phyloP scores from a whole-genome alignment of 2,329 filamentous ascomycete genomes.

The Harringtonia aguacate region DNA sequence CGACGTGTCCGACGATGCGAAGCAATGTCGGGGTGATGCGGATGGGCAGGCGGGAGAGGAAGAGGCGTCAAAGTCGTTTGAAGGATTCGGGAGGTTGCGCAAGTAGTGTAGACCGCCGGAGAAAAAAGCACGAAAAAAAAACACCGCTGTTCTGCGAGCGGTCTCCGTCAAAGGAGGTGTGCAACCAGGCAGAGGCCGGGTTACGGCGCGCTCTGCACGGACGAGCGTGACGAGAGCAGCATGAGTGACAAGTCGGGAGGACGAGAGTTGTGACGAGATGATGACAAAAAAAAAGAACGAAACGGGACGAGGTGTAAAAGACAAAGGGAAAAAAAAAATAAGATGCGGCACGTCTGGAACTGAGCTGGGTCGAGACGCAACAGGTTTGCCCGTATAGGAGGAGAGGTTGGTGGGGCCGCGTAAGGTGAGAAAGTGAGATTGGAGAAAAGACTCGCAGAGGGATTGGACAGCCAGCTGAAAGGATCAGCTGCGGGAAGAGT shows the following conservation, averaged over 20 bases:
- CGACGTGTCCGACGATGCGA: too few relatives aligned
- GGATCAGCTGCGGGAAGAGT: neutral
- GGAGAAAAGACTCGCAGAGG: neutral
- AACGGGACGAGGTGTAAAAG: neutral
- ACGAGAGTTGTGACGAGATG: neutral
- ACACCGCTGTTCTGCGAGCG: too few relatives aligned
- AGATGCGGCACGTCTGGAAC: too few relatives aligned
- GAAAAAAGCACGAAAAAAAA: too few relatives aligned
- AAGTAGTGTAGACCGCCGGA: too few relatives aligned
- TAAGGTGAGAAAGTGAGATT: neutral
- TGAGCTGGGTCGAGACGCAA: neutral
- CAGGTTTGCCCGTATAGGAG: too few relatives aligned
- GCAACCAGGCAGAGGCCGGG: slow-evolving; percentile 8
- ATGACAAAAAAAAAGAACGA: neutral
- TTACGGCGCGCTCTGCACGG: slow-evolving; percentile 10
- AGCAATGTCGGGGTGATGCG: too few relatives aligned
- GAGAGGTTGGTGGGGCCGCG: too few relatives aligned
- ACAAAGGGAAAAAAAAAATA: neutral
- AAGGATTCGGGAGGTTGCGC: too few relatives aligned
- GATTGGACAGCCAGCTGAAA: too few relatives aligned
- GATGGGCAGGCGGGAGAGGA: too few relatives aligned
- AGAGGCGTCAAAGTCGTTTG: too few relatives aligned
- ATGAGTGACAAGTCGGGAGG: slow-evolving; percentile 4
- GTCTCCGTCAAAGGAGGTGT: neutral
- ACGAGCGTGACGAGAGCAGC: slow-evolving; percentile 8